Base-by-base conservation (phyloP, 345 rosid genomes). In the Cardamine resedifolia region DNA sequence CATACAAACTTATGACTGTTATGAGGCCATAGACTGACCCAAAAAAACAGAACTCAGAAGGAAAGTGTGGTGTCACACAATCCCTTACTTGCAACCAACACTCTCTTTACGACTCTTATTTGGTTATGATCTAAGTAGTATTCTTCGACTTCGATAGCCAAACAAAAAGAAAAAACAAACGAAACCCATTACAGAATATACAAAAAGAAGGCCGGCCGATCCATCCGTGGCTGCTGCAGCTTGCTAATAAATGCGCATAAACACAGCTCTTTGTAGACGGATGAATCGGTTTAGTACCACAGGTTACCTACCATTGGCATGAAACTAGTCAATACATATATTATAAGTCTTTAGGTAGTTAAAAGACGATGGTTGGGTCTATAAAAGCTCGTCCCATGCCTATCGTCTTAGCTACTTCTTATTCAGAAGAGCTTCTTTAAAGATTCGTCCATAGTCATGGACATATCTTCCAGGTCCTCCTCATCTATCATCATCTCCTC, bases 191-290 rank as follows among this genome's bases (percentile, higher is more conserved):
- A 68, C 64, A 75, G 3, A 53, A 75, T 60, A 53, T 43, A 75
- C 70, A 75, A 53, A 27, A 60, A 30, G 6, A 10, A 68, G 39
- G 24, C 49, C 49, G 27, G 0, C 64, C 24, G 2, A 68, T 68
- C 34, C 34, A 75, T 75, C 74, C 70, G 65, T 68, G 79, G 79
- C 79, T 68, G 79, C 70, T 60, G 74, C 79, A 41, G 95, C 98
- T 82, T 82, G 89, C 86, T 73, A 64, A 57, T 55, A 67, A 83
- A 81, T 83, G 79, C 74, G 76, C 85, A 80, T 75, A 83, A 18
- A 75, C 74, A 75, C 97, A 89, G 92, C 96, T 81, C 94, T 80
- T 71, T 84, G 52, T 50, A 72, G 69, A 89, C 83, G 63, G 91
- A 84, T 71, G 87, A 84, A 84, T 83, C 47, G 72, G 10, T 57